Conservation (phyloP, 768 basidiomycete genomes). For the Obba rivulosa region DNA sequence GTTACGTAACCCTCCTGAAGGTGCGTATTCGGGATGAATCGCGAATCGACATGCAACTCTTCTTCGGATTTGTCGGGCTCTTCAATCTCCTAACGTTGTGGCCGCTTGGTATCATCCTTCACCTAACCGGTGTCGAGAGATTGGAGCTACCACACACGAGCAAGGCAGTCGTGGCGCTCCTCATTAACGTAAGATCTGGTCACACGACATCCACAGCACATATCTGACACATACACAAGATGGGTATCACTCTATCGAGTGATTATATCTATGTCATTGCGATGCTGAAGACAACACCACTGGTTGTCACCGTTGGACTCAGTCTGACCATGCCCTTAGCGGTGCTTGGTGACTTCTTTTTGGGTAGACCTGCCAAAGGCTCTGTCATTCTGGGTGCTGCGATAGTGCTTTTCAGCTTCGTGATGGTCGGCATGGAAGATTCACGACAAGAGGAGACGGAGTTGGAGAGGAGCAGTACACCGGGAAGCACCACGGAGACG, state of each 20-base stretch:
- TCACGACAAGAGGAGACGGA: conserved; percentile 23
- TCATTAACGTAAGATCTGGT: conserved; percentile 46
- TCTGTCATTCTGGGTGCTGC: conserved; percentile 70
- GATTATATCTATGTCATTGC: conserved; percentile 86
- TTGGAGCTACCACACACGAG: conserved; percentile 62
- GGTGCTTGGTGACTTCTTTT: conserved; percentile 71
- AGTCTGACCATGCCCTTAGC: conserved; percentile 93
- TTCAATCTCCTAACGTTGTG: conserved; percentile 75
- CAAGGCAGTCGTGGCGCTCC: conserved; percentile 42
- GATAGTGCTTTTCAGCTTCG: conserved; percentile 73
- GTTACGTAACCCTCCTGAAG: conserved; percentile 88
- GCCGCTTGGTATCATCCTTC: conserved; percentile 75
- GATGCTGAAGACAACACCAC: conserved; percentile 95
- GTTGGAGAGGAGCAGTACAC: conserved; percentile 9
- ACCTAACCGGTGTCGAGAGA: conserved; percentile 64
- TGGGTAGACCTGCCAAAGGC: conserved; percentile 49
- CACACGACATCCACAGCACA: neutral
- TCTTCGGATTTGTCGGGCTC: conserved; percentile 91
- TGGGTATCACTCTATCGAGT: conserved; percentile 76
- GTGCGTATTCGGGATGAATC: conserved; percentile 78
- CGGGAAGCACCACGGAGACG: too few relatives aligned
- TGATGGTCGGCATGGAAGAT: conserved; percentile 62
- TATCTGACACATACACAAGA: conserved; percentile 36
- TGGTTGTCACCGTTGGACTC: conserved; percentile 89
- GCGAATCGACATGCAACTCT: conserved; percentile 87